Base-by-base conservation (phyloP, 2,329 filamentous ascomycete species). In the Claviceps spartinae region DNA sequence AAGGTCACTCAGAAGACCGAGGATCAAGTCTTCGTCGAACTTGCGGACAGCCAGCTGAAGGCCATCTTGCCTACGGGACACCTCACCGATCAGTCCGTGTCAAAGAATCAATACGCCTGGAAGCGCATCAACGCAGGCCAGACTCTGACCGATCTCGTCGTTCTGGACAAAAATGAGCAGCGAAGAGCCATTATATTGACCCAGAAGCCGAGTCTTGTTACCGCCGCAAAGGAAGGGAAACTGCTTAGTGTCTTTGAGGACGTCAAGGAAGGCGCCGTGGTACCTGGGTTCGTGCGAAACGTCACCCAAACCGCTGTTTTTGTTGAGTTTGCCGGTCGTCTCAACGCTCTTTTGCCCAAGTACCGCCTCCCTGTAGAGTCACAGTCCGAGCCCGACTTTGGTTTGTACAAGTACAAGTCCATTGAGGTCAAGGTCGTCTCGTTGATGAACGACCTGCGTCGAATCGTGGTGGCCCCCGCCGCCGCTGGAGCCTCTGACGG, bases 71-170 rank as follows among this genome's bases (percentile, higher is more conserved):
- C 83, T 18, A 70, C 87, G 49, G 81, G 82, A 37, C 93, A 98
- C 54, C 76, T 97, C 30, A 84, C 86, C 1, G 93, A 98, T 68
- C 88, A 88, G 49, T 89, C 88, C 1, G 70, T 76, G 26, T 82
- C 85, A 57, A 95, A 94, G 70, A 86, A 84, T 57, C 75, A 80
- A 55, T 83, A 85, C 20, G 80, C 85, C 1, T 72, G 93, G 61
- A 89, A 88, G 65, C 87, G 86, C 58, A 83, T 97, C 50, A 77
- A 85, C 50, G 85, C 94, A 48, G 91, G 90, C 2, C 88, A 95
- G 68, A 86, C 80, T 26, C 70, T 98, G 46, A 79, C 82, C 18
- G 83, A 93, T 50, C 72, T 98, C n/a, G 73, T 94, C 40, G 81
- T 97, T 14, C 70, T 98, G n/a, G 82, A 88, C 60, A 95, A 95